These are phyloP conservation scores for Picea engelmannii DNA, from an alignment of 83 land plant species.

Conservation along the genomic window DNA sequence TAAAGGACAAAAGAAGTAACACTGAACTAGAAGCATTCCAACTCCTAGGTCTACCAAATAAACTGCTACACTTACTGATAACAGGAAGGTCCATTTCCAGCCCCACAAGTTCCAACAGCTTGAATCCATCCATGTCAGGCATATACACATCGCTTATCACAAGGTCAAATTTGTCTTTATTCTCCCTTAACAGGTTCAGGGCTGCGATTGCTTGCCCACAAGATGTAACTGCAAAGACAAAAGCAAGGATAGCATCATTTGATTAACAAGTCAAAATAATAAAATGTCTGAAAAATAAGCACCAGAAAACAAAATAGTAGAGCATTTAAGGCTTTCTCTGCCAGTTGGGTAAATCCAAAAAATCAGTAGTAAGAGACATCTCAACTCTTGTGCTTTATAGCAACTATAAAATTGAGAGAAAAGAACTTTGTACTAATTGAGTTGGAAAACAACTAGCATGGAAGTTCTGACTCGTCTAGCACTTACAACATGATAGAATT, in stretches of 20 bases:
- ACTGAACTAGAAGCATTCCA: not conserved
- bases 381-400: too few species aligned
- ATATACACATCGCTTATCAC: slow-evolving; percentile 70
- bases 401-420: too few species aligned
- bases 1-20: not conserved
- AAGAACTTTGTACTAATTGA: too few species aligned
- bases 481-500: too few species aligned
- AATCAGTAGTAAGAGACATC: too few species aligned
- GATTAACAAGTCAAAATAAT: not conserved
- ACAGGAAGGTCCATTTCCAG: slow-evolving; percentile 82
- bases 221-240: slow-evolving; percentile 51
- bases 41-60: not conserved
- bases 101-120: slow-evolving; percentile 64
- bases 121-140: slow-evolving; percentile 80
- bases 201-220: slow-evolving; percentile 47
- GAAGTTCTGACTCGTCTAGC: too few species aligned
- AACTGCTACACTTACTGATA: slow-evolving; percentile 50
- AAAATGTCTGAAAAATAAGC: not conserved
- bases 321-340: too few species aligned
- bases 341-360: too few species aligned
- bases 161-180: slow-evolving; percentile 55
- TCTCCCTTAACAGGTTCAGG: slow-evolving; percentile 60
- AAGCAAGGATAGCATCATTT: not conserved
- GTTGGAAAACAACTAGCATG: too few species aligned
- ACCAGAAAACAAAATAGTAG: not conserved